Base-by-base conservation (phyloP, 2,329 filamentous ascomycete genomes). In the Geoglossum cookeanum region DNA sequence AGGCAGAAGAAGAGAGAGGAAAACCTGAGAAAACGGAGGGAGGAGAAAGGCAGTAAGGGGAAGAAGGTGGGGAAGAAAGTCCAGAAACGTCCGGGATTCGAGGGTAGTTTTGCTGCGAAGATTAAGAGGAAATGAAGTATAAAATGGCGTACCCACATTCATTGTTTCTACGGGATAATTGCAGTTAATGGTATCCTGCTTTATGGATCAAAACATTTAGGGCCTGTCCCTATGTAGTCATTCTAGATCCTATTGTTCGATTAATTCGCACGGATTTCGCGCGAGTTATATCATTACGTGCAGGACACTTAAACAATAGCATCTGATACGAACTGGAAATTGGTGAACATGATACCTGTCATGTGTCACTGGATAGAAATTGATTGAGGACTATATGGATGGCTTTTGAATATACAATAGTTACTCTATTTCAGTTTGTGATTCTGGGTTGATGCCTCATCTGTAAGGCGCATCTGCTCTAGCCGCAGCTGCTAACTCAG, bases 391-490 rank as follows among this genome's bases (percentile, higher is more conserved):
- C 11, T 30, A n/a, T 30, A 6, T 6, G 27, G 33, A 30, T 32
- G 32, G 13, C 7, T 49, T 49, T 52, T 33, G 32, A 52, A 52
- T 52, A 6, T 52, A 52, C 48, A 52, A 32, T 30, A 15, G 48
- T n/a, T 4, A 15, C 27, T 15, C 48, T 22, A 52, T 32, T 29
- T 29, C 17, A 15, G 11, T 17, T 15, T 42, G 48, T 8, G 1
- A 32, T 8, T 15, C 13, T 6, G 4, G 9, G 7, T 22, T 52
- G 48, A 52, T 57, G 13, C 13, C 57, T 77, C 83, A 91, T 78
- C 86, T 80, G 75, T 90, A 97, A 55, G 91, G 91, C 57, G 90
- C 83, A 77, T 98, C 92, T 60, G 92, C 92, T 67, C 89, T 84
- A 68, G 92, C 92, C 63, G 81, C 83, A 59, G 92, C 91, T 1